Base-by-base conservation (phyloP, 2,329 filamentous ascomycete genomes). In the Hypoxylon sp. region DNA sequence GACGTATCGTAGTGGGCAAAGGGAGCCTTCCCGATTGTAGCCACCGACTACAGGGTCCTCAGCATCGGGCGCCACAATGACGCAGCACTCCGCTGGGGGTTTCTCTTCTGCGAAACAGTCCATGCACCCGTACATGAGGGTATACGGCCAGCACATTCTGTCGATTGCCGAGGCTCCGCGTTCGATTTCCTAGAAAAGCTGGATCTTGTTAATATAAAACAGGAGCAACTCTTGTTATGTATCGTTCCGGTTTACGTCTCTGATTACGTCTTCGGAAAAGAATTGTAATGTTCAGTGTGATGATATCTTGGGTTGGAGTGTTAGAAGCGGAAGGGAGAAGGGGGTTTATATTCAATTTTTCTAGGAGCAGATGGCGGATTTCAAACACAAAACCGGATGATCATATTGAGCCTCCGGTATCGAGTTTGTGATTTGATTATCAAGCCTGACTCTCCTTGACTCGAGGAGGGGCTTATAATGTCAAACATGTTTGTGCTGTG, bases 131-230 rank as follows among this genome's bases (percentile, higher is more conserved):
- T 58, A 58, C 17, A 58, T 28, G 11, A 58, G 22, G 5, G 24
- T 50, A 15, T 51, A 58, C 4, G 55, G 37, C 37, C 47, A 46
- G 20, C 55, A 58, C 47, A 58, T 58, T 3, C 37, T 11, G 4
- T 22, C 30, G 20, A 15, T 20, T 41, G 15, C 26, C 17, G 10
- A 3, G 17, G 20, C 11, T 24, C 11, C 28, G 6, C 20, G 20
- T 26, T 24, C 7, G 41, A 22, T 24, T 15, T 46, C 13, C 32
- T 32, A 15, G 32, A 4, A 32, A 15, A 34, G 11, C 32, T 34
- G 15, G 15, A 15, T 34, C n/a, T 4, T 34, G 13, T 34, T 6
- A 34, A 15, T 10, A 32, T 10, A 2, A 34, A 15, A 34, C 15
- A 34, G 13, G 32, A 15, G 11, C 6, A 13, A 6, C 32, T 34